Percentiles rank a stretch among this genome's conserved stretches.
These are phyloP conservation scores for Lycium barbarum DNA, from an alignment of 257 asterid species.

Conservation along the genomic window DNA sequence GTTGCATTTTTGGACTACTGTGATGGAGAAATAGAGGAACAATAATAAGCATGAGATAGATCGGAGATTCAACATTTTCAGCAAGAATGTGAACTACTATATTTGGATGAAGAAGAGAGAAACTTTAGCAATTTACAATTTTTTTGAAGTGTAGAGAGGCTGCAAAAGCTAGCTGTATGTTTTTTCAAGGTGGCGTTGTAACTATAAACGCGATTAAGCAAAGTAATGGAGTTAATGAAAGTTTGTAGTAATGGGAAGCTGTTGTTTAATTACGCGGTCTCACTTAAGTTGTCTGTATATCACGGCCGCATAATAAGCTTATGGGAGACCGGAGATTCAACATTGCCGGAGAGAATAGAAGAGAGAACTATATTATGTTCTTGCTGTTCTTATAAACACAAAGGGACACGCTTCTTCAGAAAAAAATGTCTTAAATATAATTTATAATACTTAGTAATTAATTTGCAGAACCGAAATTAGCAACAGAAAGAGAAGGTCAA, in stretches of 20 bases:
- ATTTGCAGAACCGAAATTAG: no score
- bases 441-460: no score
- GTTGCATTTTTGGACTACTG: conserved; percentile 45
- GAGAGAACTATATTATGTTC: no score
- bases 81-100: conserved; percentile 24
- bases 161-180: background rate
- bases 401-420: no score
- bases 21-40: conserved; percentile 46
- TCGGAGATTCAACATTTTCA: conserved; percentile 69
- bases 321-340: no score
- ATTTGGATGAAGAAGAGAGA: background rate
- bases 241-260: background rate
- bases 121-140: background rate
- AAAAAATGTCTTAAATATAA: no score
- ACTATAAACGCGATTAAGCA: background rate
- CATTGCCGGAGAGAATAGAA: no score
- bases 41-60: conserved; percentile 41
- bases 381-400: no score
- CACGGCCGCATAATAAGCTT: no score
- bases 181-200: background rate
- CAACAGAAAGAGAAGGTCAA: no score
- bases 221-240: background rate
- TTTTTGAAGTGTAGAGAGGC: background rate
- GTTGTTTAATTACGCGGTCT: background rate
- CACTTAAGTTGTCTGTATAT: no score